Evolutionary conservation across 2,329 filamentous ascomycete genomes (phyloP).

Genomic region (Diaporthe batatas): DNA sequence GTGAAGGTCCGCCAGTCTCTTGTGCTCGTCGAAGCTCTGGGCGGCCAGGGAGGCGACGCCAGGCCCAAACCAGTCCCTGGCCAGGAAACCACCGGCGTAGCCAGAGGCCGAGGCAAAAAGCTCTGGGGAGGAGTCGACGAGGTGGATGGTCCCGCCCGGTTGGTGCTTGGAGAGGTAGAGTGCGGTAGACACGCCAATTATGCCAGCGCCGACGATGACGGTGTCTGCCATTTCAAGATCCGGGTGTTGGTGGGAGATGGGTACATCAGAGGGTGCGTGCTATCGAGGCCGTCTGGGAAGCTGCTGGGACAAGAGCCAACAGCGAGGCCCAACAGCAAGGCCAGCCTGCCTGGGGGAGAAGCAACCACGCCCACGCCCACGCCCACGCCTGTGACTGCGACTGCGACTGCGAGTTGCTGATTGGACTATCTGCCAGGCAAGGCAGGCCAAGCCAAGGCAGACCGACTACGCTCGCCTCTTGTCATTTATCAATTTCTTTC

Average conservation of each 20-base stretch:
- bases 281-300: constrained; percentile 23
- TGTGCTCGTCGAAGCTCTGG: constrained; percentile 78
- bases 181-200: constrained; percentile 78
- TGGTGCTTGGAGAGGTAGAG: constrained; percentile 74
- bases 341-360: constrained; percentile 9
- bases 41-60: constrained; percentile 70
- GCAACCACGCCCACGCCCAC: background rate
- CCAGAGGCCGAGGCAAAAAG: constrained; percentile 82
- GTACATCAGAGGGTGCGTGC: constrained; percentile 7
- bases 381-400: background rate
- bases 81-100: constrained; percentile 80
- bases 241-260: constrained; percentile 21
- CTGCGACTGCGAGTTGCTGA: background rate
- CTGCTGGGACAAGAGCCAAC: constrained; percentile 23
- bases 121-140: constrained; percentile 61
- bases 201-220: constrained; percentile 77
- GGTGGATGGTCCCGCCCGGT: constrained; percentile 57
- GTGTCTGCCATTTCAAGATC: constrained; percentile 60
- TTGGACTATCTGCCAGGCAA: constrained; percentile 1
- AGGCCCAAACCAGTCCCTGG: constrained; percentile 78
- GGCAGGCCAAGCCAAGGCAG: constrained; percentile 2
- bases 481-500: constrained; percentile 17
- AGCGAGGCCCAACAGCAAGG: constrained; percentile 22
- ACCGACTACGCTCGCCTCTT: background rate
- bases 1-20: constrained; percentile 70